Base-by-base conservation (phyloP, 495 filamentous ascomycete genomes). In the Xylaria acuta region DNA sequence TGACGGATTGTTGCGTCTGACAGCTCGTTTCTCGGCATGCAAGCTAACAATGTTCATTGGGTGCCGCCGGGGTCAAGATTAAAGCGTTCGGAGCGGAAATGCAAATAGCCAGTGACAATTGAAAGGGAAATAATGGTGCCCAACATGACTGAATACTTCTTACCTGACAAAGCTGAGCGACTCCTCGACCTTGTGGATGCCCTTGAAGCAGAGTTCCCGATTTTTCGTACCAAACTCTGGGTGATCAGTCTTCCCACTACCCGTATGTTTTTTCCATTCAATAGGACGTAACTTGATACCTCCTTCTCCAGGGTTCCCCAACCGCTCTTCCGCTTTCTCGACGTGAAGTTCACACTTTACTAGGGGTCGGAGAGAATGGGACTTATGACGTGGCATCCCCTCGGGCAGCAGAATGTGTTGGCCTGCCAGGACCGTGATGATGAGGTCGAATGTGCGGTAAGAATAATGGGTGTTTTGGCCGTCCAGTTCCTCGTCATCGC, bases 331-430 rank as follows among this genome's bases (percentile, higher is more conserved):
- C 30, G 67, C 87, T 87, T 81, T 84, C 51, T 93, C 92, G 8
- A 94, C 87, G 77, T 97, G 94, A 69, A 98, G 78, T 74, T 95
- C 92, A 69, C 91, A 90, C 78, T 92, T 94, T 45, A 98, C 87
- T 14, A 76, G 12, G n/a, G 84, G 81, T 25, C 78, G 79, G 22
- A 85, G 75, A 20, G 73, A 73, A 38, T 71, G 72, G 18, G 75
- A 67, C 59, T 75, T 78, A 25, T 74, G 73, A 20, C 76, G 77
- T 43, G 73, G 53, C 53, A 75, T 60, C 4, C 78, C 80, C 25
- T 81, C 79, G 20, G 80, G 77, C 38, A 84, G 40, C 18, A 83
- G 82, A 59, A 86, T 78, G 54, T 80, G 78, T 71, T 84, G 83
- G 20, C 82, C 85, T 43, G 84, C 83, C 16, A 85, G 73, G 20